A percentile compares a stretch with the other conserved stretches of the same genome.
These are phyloP conservation scores for Ochromonas danica DNA, from an alignment of 108 stramenopile genomes.

Conservation along the genomic window DNA sequence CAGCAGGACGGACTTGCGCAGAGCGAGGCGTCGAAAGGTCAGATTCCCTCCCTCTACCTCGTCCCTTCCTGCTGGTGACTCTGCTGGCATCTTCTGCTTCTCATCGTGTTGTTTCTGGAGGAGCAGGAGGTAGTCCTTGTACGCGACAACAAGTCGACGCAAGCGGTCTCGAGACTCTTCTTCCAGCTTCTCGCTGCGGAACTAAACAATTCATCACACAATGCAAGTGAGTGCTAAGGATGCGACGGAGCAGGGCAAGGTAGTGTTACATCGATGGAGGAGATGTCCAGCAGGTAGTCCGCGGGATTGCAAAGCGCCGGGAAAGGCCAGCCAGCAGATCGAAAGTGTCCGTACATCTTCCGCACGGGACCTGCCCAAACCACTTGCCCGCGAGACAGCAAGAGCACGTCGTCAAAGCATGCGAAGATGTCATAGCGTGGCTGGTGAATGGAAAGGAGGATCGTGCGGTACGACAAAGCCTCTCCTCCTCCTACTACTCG, in stretches of 20 bases:
- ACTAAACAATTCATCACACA: background rate
- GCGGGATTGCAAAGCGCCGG: slow-evolving; percentile 20
- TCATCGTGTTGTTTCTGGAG: too few relatives aligned
- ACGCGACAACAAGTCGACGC: background rate
- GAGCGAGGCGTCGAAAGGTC: too few relatives aligned
- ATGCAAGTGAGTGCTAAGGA: too few relatives aligned
- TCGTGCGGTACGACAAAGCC: background rate
- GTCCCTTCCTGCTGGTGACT: background rate
- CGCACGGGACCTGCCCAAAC: slow-evolving; percentile 5
- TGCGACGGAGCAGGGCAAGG: too few relatives aligned
- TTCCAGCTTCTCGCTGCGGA: background rate
- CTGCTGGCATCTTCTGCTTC: too few relatives aligned
- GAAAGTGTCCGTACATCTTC: slow-evolving; percentile 2
- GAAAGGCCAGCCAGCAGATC: background rate
- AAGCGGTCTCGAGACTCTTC: background rate
- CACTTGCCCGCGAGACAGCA: slow-evolving; percentile 5
- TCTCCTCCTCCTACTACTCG: background rate
- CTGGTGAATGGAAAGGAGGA: slow-evolving; percentile 27
- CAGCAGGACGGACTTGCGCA: too few relatives aligned
- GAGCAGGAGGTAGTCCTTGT: too few relatives aligned
- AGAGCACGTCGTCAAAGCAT: slow-evolving; percentile 13
- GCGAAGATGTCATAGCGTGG: slow-evolving; percentile 31
- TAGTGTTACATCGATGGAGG: slow-evolving; percentile 22
- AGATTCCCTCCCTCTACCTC: background rate
- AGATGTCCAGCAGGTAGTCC: slow-evolving; percentile 20